Evolutionary conservation across 2,329 filamentous ascomycete genomes (phyloP).

Genomic region (Diaporthe amygdali): DNA sequence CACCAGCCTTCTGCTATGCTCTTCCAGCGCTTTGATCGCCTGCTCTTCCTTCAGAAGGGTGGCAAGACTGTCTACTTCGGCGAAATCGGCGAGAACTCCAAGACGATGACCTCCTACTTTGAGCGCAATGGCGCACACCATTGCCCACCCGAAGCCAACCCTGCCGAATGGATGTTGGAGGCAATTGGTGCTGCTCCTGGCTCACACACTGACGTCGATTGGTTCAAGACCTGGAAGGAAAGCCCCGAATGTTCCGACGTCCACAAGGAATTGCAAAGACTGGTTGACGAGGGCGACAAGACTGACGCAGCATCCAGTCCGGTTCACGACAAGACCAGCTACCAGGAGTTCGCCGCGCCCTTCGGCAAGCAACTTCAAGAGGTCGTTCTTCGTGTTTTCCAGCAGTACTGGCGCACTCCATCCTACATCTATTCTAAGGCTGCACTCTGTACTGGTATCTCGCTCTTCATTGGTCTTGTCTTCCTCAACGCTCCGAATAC

Average conservation of each 20-base stretch:
- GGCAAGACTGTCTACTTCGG: slow-evolving; percentile 81
- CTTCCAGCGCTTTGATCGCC: slow-evolving; percentile 84
- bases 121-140: slow-evolving; percentile 70
- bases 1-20: slow-evolving; percentile 92
- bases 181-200: slow-evolving; percentile 69
- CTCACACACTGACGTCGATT: slow-evolving; percentile 67
- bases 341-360: slow-evolving; percentile 73
- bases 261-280: slow-evolving; percentile 60
- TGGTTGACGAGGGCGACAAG: slow-evolving; percentile 47
- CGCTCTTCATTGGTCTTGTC: slow-evolving; percentile 73
- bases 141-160: slow-evolving; percentile 75
- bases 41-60: slow-evolving; percentile 75
- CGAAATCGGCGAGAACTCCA: slow-evolving; percentile 74
- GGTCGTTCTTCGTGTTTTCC: slow-evolving; percentile 67
- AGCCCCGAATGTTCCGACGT: slow-evolving; percentile 62
- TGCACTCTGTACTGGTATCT: slow-evolving; percentile 55
- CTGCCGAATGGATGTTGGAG: slow-evolving; percentile 80
- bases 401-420: slow-evolving; percentile 76
- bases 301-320: slow-evolving; percentile 27
- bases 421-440: slow-evolving; percentile 75
- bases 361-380: slow-evolving; percentile 65
- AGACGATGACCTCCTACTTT: slow-evolving; percentile 75
- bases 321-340: slow-evolving; percentile 43
- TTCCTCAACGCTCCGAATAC: slow-evolving; percentile 66
- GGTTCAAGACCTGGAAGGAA: slow-evolving; percentile 66